Percentiles rank a stretch among this genome's conserved stretches.
Conservation (phyloP, 345 rosid species). For the Nasturtium officinale region DNA sequence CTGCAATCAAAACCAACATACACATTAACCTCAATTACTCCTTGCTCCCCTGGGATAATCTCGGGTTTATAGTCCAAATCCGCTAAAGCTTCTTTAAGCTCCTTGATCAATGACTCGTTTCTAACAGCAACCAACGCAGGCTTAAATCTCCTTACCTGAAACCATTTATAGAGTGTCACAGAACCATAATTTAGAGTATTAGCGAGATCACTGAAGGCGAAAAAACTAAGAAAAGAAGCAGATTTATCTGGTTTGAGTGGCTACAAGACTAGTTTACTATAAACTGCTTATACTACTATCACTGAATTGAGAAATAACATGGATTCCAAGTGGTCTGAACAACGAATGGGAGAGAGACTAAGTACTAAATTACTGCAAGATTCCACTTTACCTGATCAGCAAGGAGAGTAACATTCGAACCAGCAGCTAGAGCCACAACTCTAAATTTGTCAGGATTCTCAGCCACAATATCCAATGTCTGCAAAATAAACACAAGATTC, state of each 20-base stretch:
- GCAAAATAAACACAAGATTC: conserved; percentile 30
- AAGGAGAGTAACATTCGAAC: conserved; percentile 92
- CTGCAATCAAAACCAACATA: conserved; percentile 6
- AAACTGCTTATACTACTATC: background rate
- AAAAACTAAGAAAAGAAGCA: conserved; percentile 1
- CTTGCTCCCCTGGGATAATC: conserved; percentile 93
- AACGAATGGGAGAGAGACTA: background rate
- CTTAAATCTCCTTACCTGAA: conserved; percentile 79
- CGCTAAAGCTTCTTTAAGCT: conserved; percentile 84
- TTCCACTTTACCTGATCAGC: conserved; percentile 73
- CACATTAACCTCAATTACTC: conserved; percentile 69
- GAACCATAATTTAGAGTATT: conserved; percentile 3
- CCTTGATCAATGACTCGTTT: conserved; percentile 68
- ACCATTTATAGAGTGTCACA: conserved; percentile 16
- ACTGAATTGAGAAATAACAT: background rate
- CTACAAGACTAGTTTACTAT: background rate
- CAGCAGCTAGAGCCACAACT: conserved; percentile 95
- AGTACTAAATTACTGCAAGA: background rate
- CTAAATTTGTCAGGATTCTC: conserved; percentile 89
- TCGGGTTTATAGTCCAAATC: conserved; percentile 81
- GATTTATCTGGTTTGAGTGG: conserved; percentile 6
- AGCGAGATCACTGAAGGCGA: background rate
- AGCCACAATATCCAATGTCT: conserved; percentile 91
- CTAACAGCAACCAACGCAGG: conserved; percentile 87
- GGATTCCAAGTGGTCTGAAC: background rate